These are phyloP conservation scores for Dothistroma pini DNA, from an alignment of 2,329 filamentous ascomycete species.

Conservation along the genomic window DNA sequence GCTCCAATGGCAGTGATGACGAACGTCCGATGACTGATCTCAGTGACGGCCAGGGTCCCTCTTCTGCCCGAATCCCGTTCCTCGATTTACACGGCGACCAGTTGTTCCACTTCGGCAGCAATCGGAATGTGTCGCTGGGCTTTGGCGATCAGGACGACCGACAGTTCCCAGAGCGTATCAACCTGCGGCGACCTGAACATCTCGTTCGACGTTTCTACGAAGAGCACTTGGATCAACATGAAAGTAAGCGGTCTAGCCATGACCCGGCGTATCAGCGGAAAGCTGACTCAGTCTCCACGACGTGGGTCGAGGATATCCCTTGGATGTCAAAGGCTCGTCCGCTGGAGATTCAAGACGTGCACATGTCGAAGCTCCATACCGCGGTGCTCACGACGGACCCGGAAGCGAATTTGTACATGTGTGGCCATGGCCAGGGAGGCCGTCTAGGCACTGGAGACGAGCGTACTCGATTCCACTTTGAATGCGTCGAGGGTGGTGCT, in stretches of 20 bases:
- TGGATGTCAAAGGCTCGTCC: conserved; percentile 67
- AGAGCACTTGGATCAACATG: conserved; percentile 55
- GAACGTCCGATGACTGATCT: conserved; percentile 49
- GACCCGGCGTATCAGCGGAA: conserved; percentile 29
- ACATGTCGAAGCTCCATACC: conserved; percentile 87
- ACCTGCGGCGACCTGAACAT: conserved; percentile 70
- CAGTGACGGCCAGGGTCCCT: conserved; percentile 46
- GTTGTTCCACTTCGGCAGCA: conserved; percentile 90
- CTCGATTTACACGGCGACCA: conserved; percentile 66
- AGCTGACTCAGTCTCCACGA: conserved; percentile 21
- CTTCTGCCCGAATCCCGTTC: conserved; percentile 17
- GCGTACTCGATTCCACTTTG: conserved; percentile 81
- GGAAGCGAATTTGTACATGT: conserved; percentile 86
- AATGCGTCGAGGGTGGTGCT: conserved; percentile 71
- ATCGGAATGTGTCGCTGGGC: conserved; percentile 88
- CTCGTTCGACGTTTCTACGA: conserved; percentile 70
- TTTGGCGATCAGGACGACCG: conserved; percentile 95
- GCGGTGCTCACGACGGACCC: conserved; percentile 84
- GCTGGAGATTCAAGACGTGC: conserved; percentile 73
- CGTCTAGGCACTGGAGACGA: conserved; percentile 87
- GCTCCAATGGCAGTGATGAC: conserved; percentile 40
- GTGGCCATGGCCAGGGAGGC: conserved; percentile 86
- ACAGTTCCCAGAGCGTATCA: conserved; percentile 83
- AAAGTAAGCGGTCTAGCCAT: conserved; percentile 38
- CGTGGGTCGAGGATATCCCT: conserved; percentile 59